Evolutionary conservation across 2,329 filamentous ascomycete genomes (phyloP).

Genomic region (Penicillium fuscoglaucum): DNA sequence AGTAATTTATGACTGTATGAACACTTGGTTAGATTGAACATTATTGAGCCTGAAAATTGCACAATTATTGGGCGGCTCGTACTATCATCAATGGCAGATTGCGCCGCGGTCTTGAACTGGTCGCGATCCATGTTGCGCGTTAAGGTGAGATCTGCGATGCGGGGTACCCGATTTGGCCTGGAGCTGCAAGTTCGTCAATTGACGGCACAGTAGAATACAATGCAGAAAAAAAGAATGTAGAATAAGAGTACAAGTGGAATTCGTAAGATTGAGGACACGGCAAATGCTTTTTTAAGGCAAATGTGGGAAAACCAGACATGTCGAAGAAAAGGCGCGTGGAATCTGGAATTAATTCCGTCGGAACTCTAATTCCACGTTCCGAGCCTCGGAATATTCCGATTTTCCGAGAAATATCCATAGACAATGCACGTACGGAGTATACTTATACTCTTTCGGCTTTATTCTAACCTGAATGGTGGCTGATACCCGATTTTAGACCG

Average conservation of each 20-base stretch:
- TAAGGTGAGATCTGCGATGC: slow-evolving; percentile 1
- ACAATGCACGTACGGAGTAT: too few relatives aligned
- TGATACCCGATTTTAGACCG: too few relatives aligned
- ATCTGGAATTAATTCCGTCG: slow-evolving; percentile 9
- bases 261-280: neutral
- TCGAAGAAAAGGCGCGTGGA: slow-evolving; percentile 4
- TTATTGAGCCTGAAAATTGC: neutral
- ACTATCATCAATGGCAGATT: slow-evolving; percentile 82
- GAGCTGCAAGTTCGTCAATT: neutral
- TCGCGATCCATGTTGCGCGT: slow-evolving; percentile 66
- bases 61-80: slow-evolving; percentile 36
- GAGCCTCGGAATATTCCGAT: neutral
- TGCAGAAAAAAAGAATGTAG: neutral
- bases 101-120: slow-evolving; percentile 75
- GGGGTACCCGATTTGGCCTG: neutral
- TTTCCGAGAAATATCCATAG: neutral
- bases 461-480: too few relatives aligned
- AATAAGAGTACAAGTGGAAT: neutral
- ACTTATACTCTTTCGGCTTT: too few relatives aligned
- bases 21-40: neutral
- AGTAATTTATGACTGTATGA: slow-evolving; percentile 73
- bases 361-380: neutral
- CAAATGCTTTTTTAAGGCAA: neutral
- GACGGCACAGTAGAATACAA: neutral
- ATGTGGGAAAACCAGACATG: neutral